Evolutionary conservation across 2,329 filamentous ascomycete species (phyloP), one percentile per base, ranked within the genome.

Genomic region (Phoma herbarum): DNA sequence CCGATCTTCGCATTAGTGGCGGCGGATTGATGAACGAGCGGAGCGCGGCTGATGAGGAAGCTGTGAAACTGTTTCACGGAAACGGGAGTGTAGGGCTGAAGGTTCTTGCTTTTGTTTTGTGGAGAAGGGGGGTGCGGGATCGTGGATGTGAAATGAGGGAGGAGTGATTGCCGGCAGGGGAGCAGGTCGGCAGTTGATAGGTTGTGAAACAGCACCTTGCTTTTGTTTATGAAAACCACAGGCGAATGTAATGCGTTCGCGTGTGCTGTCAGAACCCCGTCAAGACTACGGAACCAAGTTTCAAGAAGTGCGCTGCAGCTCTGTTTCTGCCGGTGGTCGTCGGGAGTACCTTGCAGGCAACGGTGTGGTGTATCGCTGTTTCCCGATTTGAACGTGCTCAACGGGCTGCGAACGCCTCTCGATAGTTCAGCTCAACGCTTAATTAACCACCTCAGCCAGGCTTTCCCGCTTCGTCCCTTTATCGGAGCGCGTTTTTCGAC

Each of bases 41-140:
- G 31, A 35, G 31, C 35, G 50, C 41, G 43, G 42, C 39, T 25
- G 43, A 47, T 2, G 23, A 14, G 22, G 44, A 29, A 35, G 22
- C 28, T 46, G 20, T 50, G 39, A 53, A 42, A 49, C 50, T 14
- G 56, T 50, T 50, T 49, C 50, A 50, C 50, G 31, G 33, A 41
- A 45, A 49, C 50, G 25, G 50, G 37, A 41, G 26, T 26, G 45
- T 46, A 59, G 31, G 50, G 50, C 56, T 59, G 50, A 50, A 39
- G 26, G 25, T 22, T 12, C 22, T 25, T 33, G 28, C 31, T 43
- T 37, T 49, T 39, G 28, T 45, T 58, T 59, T 53, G 55, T 45
- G 55, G 55, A 33, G 48, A 37, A 29, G 37, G 20, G 31, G 23
- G 42, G 12, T n/a, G 28, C 16, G 20, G 52, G 44, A 49, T 23